Percentiles rank a stretch among this genome's conserved stretches.
These are phyloP conservation scores for Xerocomus minutiporus DNA, from an alignment of 1,284 basidiomycete species.

Conservation along the genomic window DNA sequence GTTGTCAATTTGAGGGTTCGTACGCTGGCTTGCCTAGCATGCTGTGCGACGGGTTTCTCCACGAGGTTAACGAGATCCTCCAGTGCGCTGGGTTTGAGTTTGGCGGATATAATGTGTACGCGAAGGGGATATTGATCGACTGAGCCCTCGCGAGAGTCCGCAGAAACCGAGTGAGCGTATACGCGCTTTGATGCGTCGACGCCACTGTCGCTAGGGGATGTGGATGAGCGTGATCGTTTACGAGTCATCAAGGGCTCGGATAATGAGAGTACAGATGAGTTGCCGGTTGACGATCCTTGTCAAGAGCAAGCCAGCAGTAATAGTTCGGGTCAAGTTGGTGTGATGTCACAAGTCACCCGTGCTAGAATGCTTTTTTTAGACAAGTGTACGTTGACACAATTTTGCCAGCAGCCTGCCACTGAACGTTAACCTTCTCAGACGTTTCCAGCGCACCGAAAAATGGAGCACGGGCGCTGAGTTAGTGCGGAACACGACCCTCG, in stretches of 20 bases:
- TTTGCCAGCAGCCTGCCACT: not conserved
- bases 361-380: too few species aligned
- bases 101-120: constrained; percentile 57
- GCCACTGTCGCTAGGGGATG: not conserved
- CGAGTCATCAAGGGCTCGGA: constrained; percentile 7
- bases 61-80: constrained; percentile 46
- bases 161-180: constrained; percentile 1
- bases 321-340: not conserved
- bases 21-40: not conserved
- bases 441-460: not conserved
- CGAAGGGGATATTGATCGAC: constrained; percentile 25
- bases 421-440: not conserved
- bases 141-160: constrained; percentile 4
- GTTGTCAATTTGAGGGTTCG: constrained; percentile 38
- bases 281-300: not conserved
- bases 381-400: too few species aligned
- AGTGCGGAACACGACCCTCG: not conserved
- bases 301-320: not conserved
- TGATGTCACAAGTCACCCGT: not conserved
- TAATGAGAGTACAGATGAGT: not conserved
- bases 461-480: not conserved
- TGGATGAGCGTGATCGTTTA: constrained; percentile 9
- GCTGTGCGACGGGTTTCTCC: constrained; percentile 29
- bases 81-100: constrained; percentile 43
- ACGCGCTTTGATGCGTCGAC: constrained; percentile 13